These are phyloP conservation scores for Cyberlindnera mrakii DNA, from an alignment of 805 yeast genomes.

Conservation along the genomic window DNA sequence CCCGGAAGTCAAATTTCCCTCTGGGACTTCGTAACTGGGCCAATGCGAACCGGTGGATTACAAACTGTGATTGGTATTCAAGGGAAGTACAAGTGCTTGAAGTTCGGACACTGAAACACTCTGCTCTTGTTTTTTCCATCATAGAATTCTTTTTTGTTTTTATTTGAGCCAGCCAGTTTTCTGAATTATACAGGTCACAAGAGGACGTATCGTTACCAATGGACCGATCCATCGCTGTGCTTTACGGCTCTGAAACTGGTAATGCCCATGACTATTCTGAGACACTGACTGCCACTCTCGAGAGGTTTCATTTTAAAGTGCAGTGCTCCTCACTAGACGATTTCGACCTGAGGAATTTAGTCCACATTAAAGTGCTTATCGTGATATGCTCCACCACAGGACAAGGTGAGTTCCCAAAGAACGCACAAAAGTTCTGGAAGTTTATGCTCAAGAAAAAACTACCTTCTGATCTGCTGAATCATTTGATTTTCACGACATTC, in stretches of 20 bases:
- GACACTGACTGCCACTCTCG: constrained; percentile 48
- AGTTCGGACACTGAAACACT: too few relatives aligned
- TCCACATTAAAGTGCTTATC: constrained; percentile 41
- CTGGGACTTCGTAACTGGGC: too few relatives aligned
- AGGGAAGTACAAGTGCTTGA: too few relatives aligned
- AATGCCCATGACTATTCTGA: constrained; percentile 82
- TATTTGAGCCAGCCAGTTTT: too few relatives aligned
- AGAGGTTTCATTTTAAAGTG: constrained; percentile 46
- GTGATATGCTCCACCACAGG: constrained; percentile 87
- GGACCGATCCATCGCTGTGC: constrained; percentile 42
- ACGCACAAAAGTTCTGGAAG: constrained; percentile 68
- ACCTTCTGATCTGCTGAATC: constrained; percentile 53
- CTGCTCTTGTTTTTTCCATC: too few relatives aligned
- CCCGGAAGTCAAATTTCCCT: too few relatives aligned
- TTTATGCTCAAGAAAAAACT: constrained; percentile 63
- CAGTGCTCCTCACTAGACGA: constrained; percentile 51
- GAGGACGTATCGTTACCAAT: background rate
- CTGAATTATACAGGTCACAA: too few relatives aligned
- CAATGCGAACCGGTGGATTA: too few relatives aligned
- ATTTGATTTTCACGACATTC: constrained; percentile 61
- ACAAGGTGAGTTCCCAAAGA: constrained; percentile 87
- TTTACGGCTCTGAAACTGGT: constrained; percentile 93
- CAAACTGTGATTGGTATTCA: too few relatives aligned
- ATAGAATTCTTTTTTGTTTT: too few relatives aligned
- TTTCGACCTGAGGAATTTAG: constrained; percentile 47